phyloP scores from a whole-genome alignment of 257 asterid genomes.

The Salvia hispanica region DNA sequence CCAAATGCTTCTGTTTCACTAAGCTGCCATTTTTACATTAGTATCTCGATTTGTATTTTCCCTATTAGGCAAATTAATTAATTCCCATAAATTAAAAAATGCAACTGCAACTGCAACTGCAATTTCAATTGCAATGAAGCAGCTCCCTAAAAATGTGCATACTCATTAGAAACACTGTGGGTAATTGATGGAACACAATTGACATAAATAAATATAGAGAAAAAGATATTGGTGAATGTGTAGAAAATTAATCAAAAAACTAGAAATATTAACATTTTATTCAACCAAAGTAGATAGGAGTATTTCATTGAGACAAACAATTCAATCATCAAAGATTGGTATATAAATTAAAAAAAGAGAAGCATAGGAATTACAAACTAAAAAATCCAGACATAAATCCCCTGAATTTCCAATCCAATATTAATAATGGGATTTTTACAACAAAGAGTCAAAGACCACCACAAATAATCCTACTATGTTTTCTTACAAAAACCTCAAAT shows the following conservation, averaged over 20 bases:
- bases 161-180: slow-evolving; percentile 33
- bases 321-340: slow-evolving; percentile 6
- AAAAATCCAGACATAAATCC: slow-evolving; percentile 38
- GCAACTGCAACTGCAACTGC: slow-evolving; percentile 38
- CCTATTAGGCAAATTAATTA: background rate
- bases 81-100: slow-evolving; percentile 21
- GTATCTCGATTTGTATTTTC: slow-evolving; percentile 27
- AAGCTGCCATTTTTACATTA: slow-evolving; percentile 29
- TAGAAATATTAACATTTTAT: background rate
- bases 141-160: slow-evolving; percentile 31
- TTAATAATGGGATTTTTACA: slow-evolving; percentile 35
- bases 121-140: slow-evolving; percentile 25
- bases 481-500: slow-evolving; percentile 19
- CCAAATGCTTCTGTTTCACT: slow-evolving; percentile 36
- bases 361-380: slow-evolving; percentile 25
- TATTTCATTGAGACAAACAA: background rate
- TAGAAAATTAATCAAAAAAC: slow-evolving; percentile 2
- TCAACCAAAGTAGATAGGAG: background rate
- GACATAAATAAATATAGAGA: slow-evolving; percentile 9
- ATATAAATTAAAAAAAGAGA: slow-evolving; percentile 6
- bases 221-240: slow-evolving; percentile 17
- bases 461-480: slow-evolving; percentile 7
- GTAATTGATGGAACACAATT: slow-evolving; percentile 32
- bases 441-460: slow-evolving; percentile 20
- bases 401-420: slow-evolving; percentile 34